These are phyloP conservation scores for Trichoderma hamatum DNA, from an alignment of 2,329 filamentous ascomycete genomes.

Conservation along the genomic window DNA sequence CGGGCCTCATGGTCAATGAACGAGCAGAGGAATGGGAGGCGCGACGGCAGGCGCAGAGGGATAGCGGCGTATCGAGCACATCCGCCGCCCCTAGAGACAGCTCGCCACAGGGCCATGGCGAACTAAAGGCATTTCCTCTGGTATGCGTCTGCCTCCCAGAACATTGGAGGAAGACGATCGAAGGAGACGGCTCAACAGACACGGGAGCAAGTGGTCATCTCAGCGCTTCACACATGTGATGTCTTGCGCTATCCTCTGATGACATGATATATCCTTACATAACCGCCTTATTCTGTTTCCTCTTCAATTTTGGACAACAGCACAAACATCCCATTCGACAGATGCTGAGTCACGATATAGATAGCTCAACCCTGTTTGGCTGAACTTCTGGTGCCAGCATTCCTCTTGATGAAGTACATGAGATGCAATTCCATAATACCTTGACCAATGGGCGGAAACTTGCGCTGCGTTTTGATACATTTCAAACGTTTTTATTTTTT, in stretches of 20 bases:
- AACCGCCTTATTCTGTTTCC: background rate
- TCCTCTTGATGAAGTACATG: constrained; percentile 26
- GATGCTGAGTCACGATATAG: constrained; percentile 10
- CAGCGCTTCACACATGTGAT: constrained; percentile 35
- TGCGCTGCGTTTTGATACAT: constrained; percentile 26
- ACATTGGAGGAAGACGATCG: constrained; percentile 96
- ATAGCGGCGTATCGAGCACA: constrained; percentile 89
- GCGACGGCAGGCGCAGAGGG: constrained; percentile 75
- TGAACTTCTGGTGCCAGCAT: background rate
- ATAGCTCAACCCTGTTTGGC: background rate
- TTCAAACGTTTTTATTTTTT: constrained; percentile 9
- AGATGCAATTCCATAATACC: constrained; percentile 21
- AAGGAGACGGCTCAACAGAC: constrained; percentile 77
- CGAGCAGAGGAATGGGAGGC: constrained; percentile 87
- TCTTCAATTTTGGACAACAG: background rate
- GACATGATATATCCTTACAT: constrained; percentile 6
- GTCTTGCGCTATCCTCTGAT: constrained; percentile 24
- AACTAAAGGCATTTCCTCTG: constrained; percentile 96
- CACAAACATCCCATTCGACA: constrained; percentile 24
- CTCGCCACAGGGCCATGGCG: constrained; percentile 68
- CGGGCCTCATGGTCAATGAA: constrained; percentile 80
- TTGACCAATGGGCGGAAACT: background rate
- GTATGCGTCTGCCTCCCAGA: constrained; percentile 95
- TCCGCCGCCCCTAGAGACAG: constrained; percentile 64
- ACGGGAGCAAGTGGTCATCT: constrained; percentile 53